Base-by-base conservation (phyloP, 2,329 filamentous ascomycete species). In the Cladophialophora carrionii region DNA sequence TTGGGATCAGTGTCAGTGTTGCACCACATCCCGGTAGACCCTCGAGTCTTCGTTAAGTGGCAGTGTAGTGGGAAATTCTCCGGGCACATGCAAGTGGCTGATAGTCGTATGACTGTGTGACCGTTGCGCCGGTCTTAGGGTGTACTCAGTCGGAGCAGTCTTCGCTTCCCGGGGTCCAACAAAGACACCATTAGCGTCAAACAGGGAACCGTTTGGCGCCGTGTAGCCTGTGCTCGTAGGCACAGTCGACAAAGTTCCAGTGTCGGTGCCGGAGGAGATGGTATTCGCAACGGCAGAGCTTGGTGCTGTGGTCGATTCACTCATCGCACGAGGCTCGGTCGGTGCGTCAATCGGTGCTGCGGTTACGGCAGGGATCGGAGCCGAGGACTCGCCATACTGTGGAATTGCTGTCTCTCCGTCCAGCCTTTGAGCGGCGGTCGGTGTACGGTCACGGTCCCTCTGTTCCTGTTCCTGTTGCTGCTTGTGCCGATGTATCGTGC, bases 51-150 rank as follows among this genome's bases (percentile, higher is more conserved):
- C 67, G 20, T 57, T 63, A 8, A 67, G 59, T 24, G 51, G 62
- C 10, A 56, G 61, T 2, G 64, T 65, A 20, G 32, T 29, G 12
- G 87, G 87, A 73, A 83, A 92, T 70, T 88, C 83, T 10, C 89
- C 89, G 3, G 89, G 89, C 20, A 92, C 84, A 72, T 90, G 88
- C 57, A 91, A 76, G 72, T 88, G 84, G 61, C 86, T 87, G 52
- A 90, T 85, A 31, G 83, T 85, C 12, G 82, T 80, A 6, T 82
- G 79, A 69, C 83, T 82, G 54, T 81, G 77, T 14, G 77, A 72
- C 43, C 57, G 67, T 12, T 68, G 53, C 32, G 62, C 49, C 14
- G 66, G 61, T 37, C 61, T 67, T 31, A 62, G n/a, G 55, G 56
- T 41, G 58, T 67, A 64, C 24, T 68, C 64, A 51, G 68, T 66